These are phyloP conservation scores for Stereum hirsutum DNA, from an alignment of 1,284 basidiomycete genomes.

Conservation along the genomic window DNA sequence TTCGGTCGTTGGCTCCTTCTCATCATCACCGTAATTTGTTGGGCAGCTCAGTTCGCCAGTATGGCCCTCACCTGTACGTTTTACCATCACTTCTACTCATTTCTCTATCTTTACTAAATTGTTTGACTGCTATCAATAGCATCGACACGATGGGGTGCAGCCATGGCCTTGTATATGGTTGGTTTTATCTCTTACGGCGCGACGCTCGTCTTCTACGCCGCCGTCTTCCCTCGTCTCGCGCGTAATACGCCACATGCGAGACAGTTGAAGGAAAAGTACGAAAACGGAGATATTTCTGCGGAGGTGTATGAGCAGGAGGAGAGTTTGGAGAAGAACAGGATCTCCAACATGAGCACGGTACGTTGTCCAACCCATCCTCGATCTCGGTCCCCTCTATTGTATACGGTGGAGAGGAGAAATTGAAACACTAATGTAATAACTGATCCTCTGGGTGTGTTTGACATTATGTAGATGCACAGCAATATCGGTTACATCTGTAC, in stretches of 20 bases:
- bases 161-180: conserved; percentile 76
- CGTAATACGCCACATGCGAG: conserved; percentile 69
- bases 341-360: conserved; percentile 81
- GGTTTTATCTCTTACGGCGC: conserved; percentile 73
- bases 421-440: too few relatives aligned
- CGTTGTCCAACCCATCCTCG: conserved; percentile 19
- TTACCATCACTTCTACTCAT: neutral
- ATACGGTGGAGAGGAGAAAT: neutral
- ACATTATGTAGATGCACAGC: conserved; percentile 49
- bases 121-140: conserved; percentile 23
- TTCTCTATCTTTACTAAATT: neutral
- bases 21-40: conserved; percentile 64
- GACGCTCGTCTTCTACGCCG: conserved; percentile 76
- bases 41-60: conserved; percentile 73
- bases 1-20: conserved; percentile 75
- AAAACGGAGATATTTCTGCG: conserved; percentile 43
- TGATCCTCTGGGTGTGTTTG: neutral
- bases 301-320: conserved; percentile 71
- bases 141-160: conserved; percentile 62
- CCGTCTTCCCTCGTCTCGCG: conserved; percentile 75
- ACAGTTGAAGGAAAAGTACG: conserved; percentile 45
- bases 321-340: conserved; percentile 75
- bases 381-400: neutral
- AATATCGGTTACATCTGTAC: conserved; percentile 69
- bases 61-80: conserved; percentile 58